Evolutionary conservation across 2,329 filamentous ascomycete species (phyloP), one percentile per base, ranked within the genome.

Genomic region (Penicillium oxalicum): DNA sequence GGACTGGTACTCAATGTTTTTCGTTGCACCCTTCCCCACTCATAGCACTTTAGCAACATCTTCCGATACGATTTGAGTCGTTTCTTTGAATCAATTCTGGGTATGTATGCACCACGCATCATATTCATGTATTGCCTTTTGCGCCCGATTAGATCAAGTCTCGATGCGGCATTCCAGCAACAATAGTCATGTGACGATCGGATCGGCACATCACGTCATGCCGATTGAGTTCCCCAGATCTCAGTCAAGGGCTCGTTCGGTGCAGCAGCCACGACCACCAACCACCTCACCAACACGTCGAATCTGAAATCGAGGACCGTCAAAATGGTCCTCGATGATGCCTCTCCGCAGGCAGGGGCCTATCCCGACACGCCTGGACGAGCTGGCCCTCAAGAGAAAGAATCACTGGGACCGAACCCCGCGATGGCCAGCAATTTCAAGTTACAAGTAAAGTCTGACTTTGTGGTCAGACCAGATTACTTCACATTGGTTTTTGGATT

Each of bases 401-500:
- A 40, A 18, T 42, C 39, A n/a, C 40, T 44, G 9, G 47, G 29
- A 28, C 33, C 44, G 35, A 54, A 50, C 49, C 50, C 50, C 27
- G 32, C 50, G 35, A 32, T 61, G 34, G 49, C 48, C 11, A 55
- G 45, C 33, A 53, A 52, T 43, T 55, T 44, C 29, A 48, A 39
- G n/a, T 18, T 60, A 42, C 29, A 52, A 4, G 36, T 66, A 37
- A 59, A 60, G 8, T 57, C 56, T n/a, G 61, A 66, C 8, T 44
- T 59, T 18, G 50, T 63, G 39, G 45, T 53, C 2, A 53, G 47
- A 12, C 63, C 64, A 0, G 61, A 63, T 39, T 48, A 48, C 2
- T 56, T 67, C 42, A 60, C 58, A 11, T 48, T 64, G 6, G 60
- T 58, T 44, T 48, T 68, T 36, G 58, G 62, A 13, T 67, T 66